These are phyloP conservation scores for Yamadazyma conglobata DNA, from an alignment of 1,139 yeast species.

Conservation along the genomic window DNA sequence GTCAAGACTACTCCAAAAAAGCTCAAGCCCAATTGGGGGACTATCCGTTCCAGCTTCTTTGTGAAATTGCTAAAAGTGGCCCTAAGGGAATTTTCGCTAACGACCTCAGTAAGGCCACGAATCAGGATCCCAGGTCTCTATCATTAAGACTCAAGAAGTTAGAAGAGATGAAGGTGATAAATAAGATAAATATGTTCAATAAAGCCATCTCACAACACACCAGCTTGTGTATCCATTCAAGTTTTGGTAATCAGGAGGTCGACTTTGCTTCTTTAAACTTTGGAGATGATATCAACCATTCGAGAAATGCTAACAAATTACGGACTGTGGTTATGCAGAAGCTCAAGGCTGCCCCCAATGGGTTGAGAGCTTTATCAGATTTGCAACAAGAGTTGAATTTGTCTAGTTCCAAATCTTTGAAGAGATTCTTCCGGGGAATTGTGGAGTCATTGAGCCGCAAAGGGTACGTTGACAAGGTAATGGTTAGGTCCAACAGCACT, in stretches of 20 bases:
- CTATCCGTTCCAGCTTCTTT: constrained; percentile 37
- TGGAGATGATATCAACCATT: constrained; percentile 24
- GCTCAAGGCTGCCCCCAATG: constrained; percentile 63
- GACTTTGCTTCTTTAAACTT: constrained; percentile 30
- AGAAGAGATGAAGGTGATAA: constrained; percentile 46
- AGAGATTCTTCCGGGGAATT: constrained; percentile 51
- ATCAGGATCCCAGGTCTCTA: constrained; percentile 70
- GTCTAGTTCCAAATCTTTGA: constrained; percentile 36
- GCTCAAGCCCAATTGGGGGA: constrained; percentile 36
- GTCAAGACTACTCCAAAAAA: constrained; percentile 32
- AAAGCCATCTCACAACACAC: constrained; percentile 48
- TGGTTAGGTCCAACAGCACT: constrained; percentile 33
- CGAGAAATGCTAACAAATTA: constrained; percentile 30
- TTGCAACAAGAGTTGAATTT: constrained; percentile 60
- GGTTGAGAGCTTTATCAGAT: constrained; percentile 64
- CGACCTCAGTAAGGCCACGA: constrained; percentile 51
- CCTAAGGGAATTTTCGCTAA: constrained; percentile 56
- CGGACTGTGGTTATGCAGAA: constrained; percentile 46
- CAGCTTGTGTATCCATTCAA: constrained; percentile 43
- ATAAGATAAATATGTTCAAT: constrained; percentile 37
- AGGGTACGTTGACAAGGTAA: constrained; percentile 56
- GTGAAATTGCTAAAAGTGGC: constrained; percentile 54
- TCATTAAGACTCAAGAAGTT: constrained; percentile 58
- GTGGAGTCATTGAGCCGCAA: constrained; percentile 47
- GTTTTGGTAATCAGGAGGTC: constrained; percentile 36